A percentile compares a stretch with the other conserved stretches of the same genome.
Conservation (phyloP, 225 moss, liverwort and hornwort species). For the Pleurozium schreberi region DNA sequence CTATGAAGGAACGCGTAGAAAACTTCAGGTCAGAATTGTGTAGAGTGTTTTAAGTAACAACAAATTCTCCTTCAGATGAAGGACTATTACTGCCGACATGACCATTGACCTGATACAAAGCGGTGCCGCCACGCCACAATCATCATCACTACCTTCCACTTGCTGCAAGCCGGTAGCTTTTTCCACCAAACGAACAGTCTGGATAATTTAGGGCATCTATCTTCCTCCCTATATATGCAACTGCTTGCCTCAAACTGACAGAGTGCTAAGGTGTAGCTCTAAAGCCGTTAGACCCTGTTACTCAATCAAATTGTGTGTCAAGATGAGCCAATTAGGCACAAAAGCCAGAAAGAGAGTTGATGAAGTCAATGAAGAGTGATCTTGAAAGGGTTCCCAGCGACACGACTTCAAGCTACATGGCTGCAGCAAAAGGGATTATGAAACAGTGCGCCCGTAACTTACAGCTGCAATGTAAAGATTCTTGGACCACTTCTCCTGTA, state of each 20-base stretch:
- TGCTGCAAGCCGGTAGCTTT: conserved; percentile 33
- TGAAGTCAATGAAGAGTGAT: conserved; percentile 8
- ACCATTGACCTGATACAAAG: conserved; percentile 42
- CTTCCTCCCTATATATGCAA: conserved; percentile 20
- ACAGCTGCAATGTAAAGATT: conserved; percentile 99
- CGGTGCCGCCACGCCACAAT: conserved; percentile 14
- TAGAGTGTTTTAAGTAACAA: conserved; percentile 3
- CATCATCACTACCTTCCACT: conserved; percentile 17
- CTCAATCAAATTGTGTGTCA: conserved; percentile 26
- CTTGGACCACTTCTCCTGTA: conserved; percentile 99
- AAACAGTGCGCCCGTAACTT: conserved; percentile 96
- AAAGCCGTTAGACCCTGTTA: neutral
- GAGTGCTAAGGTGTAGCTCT: conserved; percentile 14
- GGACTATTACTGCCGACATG: conserved; percentile 26
- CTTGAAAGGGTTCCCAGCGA: neutral
- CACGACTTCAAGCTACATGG: conserved; percentile 8
- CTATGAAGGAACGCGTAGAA: conserved; percentile 12
- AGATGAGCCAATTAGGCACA: conserved; percentile 18
- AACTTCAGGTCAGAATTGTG: conserved; percentile 26
- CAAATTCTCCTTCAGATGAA: conserved; percentile 22
- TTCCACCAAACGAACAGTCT: conserved; percentile 33
- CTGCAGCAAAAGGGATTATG: conserved; percentile 26
- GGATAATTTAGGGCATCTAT: conserved; percentile 36
- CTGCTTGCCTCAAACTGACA: conserved; percentile 17
- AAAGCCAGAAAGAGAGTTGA: conserved; percentile 15